phyloP scores from a whole-genome alignment of 208 protist genomes.

The Spongospora subterranea region DNA sequence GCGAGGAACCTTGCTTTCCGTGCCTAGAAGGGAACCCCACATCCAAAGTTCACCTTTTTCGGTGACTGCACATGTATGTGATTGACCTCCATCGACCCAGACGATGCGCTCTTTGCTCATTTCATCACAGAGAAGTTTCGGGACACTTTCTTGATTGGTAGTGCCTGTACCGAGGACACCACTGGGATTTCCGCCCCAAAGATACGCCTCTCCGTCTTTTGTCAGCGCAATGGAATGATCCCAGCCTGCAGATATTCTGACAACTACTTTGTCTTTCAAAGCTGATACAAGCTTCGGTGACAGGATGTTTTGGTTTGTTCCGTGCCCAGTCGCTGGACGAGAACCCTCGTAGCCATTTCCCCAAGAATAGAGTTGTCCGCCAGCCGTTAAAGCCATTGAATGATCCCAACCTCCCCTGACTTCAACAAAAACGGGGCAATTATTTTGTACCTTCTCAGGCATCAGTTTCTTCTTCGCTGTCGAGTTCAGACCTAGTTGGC shows the following conservation, averaged over 20 bases:
- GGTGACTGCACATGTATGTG: conserved; percentile 48
- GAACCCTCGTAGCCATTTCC: conserved; percentile 57
- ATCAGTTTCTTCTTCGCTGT: conserved; percentile 62
- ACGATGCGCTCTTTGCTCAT: conserved; percentile 47
- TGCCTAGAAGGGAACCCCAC: conserved; percentile 18
- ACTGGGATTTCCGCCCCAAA: conserved; percentile 53
- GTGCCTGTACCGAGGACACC: conserved; percentile 57
- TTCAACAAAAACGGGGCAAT: conserved; percentile 9
- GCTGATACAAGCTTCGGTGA: neutral
- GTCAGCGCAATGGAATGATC: conserved; percentile 58
- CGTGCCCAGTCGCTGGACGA: conserved; percentile 6
- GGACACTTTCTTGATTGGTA: conserved; percentile 16
- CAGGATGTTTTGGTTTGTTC: conserved; percentile 51
- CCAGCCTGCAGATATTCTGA: conserved; percentile 55
- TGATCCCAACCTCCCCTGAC: conserved; percentile 19
- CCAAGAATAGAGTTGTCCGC: conserved; percentile 56
- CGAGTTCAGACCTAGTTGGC: conserved; percentile 44
- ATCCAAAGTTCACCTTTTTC: conserved; percentile 43
- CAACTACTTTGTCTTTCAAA: conserved; percentile 47
- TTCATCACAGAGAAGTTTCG: neutral
- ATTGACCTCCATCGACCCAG: conserved; percentile 48
- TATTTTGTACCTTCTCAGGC: conserved; percentile 60
- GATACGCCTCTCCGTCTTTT: conserved; percentile 57
- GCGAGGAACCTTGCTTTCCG: conserved; percentile 1
- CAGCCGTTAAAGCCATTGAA: conserved; percentile 51